phyloP scores from a whole-genome alignment of 192 early-diverging fungal species.

The Coemansia sp. region DNA sequence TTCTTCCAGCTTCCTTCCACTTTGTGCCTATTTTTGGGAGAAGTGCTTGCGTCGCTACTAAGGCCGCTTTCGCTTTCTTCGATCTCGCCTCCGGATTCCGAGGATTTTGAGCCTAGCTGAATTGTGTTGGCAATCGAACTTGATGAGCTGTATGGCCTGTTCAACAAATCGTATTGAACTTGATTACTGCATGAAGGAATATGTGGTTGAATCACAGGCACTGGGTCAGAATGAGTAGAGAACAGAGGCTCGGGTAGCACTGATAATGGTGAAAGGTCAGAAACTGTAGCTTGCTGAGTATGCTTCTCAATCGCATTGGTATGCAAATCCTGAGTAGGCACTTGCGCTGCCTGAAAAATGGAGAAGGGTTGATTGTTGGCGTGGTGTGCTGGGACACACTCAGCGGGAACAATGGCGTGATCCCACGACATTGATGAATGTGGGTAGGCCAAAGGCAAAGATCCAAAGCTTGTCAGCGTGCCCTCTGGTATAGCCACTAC shows the following conservation, averaged over 20 bases:
- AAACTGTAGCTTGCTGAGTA: background rate
- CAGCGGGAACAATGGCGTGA: background rate
- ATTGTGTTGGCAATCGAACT: background rate
- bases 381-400: background rate
- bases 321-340: background rate
- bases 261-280: background rate
- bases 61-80: slow-evolving; percentile 9
- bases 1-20: slow-evolving; percentile 23
- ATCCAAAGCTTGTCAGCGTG: background rate
- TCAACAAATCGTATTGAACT: background rate
- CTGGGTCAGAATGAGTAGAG: background rate
- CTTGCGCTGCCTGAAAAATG: background rate
- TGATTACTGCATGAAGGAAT: background rate
- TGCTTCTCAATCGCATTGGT: background rate
- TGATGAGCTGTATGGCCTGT: background rate
- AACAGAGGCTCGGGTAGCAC: background rate
- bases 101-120: background rate
- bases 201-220: background rate
- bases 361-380: background rate
- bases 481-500: background rate
- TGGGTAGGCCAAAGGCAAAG: background rate
- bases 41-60: background rate
- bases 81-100: background rate
- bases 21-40: background rate
- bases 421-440: background rate